Percentiles rank a stretch among this genome's conserved stretches.
Evolutionary conservation across 192 early-diverging fungal species (phyloP).

Genomic region (Backusella parvicylindrica): DNA sequence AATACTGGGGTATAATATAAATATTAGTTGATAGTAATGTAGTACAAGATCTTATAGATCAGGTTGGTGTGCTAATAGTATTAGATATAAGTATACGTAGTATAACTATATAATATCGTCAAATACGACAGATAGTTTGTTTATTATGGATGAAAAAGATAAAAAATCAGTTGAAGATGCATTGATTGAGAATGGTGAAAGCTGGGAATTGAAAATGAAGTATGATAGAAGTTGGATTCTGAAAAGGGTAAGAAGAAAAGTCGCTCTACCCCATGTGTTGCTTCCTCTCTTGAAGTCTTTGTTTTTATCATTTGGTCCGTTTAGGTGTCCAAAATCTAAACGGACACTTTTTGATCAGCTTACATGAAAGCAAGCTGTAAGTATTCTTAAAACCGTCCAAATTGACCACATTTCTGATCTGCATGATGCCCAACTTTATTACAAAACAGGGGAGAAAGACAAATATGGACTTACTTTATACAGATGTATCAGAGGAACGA

Average conservation of each 20-base stretch:
- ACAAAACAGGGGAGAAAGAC: not conserved
- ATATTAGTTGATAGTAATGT: too few relatives aligned
- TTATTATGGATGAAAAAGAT: not conserved
- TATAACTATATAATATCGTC: too few relatives aligned
- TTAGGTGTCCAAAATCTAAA: not conserved
- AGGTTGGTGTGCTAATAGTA: too few relatives aligned
- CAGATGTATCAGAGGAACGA: not conserved
- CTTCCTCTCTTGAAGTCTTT: not conserved
- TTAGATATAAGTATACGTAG: too few relatives aligned
- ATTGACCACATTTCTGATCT: not conserved
- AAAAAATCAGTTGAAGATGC: not conserved
- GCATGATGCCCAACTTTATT: not conserved
- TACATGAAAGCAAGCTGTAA: not conserved
- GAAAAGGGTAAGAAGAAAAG: not conserved
- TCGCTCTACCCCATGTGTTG: not conserved
- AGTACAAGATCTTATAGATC: too few relatives aligned
- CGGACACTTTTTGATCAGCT: not conserved
- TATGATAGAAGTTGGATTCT: not conserved
- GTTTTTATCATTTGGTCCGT: not conserved
- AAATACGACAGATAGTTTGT: too few relatives aligned
- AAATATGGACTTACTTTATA: not conserved
- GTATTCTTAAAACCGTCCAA: not conserved
- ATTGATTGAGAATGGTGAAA: not conserved
- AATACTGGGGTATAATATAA: too few relatives aligned
- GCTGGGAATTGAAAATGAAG: not conserved